Conservation (phyloP, 1,284 basidiomycete genomes). For the Psilocybe mexicana region DNA sequence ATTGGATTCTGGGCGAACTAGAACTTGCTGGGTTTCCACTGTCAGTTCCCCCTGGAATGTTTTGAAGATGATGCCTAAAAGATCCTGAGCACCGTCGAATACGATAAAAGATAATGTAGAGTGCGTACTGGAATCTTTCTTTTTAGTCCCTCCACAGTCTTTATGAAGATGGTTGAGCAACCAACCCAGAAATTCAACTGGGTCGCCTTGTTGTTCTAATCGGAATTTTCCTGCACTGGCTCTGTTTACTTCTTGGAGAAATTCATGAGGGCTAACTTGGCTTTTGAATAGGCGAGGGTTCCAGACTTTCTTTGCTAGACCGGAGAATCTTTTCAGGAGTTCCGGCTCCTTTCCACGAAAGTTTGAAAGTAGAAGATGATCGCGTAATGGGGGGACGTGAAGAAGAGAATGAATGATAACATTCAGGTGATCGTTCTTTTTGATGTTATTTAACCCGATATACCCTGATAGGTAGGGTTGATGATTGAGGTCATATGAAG, state of each 20-base stretch:
- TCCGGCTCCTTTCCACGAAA: slow-evolving; percentile 79
- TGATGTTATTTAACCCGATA: slow-evolving; percentile 97
- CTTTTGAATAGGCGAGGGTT: slow-evolving; percentile 95
- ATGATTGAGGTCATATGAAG: slow-evolving; percentile 82
- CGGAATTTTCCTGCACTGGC: slow-evolving; percentile 88
- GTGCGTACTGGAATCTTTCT: slow-evolving; percentile 77
- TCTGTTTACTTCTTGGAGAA: slow-evolving; percentile 93
- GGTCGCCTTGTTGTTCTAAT: slow-evolving; percentile 93
- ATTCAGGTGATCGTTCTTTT: slow-evolving; percentile 96
- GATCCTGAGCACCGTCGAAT: slow-evolving; percentile 13
- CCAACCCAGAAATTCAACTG: slow-evolving; percentile 96
- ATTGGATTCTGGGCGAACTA: slow-evolving; percentile 76
- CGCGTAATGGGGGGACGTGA: slow-evolving; percentile 88
- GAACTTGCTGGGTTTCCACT: slow-evolving; percentile 92
- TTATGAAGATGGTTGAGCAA: slow-evolving; percentile 90
- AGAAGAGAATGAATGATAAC: slow-evolving; percentile 93
- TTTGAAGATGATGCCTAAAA: slow-evolving; percentile 82
- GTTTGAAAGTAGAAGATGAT: slow-evolving; percentile 80
- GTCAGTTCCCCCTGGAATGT: slow-evolving; percentile 95
- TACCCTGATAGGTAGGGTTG: slow-evolving; percentile 91
- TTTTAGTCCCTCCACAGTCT: slow-evolving; percentile 89
- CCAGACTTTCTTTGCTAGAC: slow-evolving; percentile 92
- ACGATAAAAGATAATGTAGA: slow-evolving; percentile 4
- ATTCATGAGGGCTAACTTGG: slow-evolving; percentile 98
- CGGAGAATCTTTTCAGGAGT: slow-evolving; percentile 84